phyloP scores from a whole-genome alignment of 768 basidiomycete species.

The Leucogyrophana mollusca region DNA sequence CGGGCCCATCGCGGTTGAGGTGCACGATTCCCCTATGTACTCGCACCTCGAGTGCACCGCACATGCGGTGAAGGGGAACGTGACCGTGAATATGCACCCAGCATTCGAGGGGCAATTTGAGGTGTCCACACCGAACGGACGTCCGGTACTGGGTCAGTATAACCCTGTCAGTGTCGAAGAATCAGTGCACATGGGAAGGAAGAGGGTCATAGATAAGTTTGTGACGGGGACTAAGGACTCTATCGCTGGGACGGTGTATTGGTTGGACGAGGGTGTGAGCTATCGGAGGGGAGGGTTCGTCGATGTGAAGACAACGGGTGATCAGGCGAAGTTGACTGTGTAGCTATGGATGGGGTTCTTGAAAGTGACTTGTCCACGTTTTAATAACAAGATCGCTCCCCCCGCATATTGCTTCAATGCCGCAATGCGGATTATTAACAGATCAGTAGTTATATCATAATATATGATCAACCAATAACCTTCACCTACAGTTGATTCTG shows the following conservation, averaged over 20 bases:
- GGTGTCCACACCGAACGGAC: conserved; percentile 18
- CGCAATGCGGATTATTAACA: too few species aligned
- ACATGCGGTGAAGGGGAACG: conserved; percentile 25
- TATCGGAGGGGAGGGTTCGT: conserved; percentile 14
- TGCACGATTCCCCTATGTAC: conserved; percentile 32
- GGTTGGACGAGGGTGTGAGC: conserved; percentile 22
- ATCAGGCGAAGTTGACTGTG: conserved; percentile 12
- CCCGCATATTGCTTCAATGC: too few species aligned
- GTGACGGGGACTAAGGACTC: conserved; percentile 2
- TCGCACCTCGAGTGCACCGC: conserved; percentile 31
- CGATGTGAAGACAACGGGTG: conserved; percentile 10
- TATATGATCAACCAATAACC: too few species aligned
- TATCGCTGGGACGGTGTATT: conserved; percentile 20
- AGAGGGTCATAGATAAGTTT: conserved; percentile 13
- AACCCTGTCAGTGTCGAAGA: conserved; percentile 24
- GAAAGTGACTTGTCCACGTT: too few species aligned
- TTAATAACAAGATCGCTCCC: too few species aligned
- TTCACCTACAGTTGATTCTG: too few species aligned
- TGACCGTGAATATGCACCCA: conserved; percentile 27
- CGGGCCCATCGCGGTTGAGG: conserved; percentile 25
- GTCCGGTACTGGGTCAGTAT: too few species aligned
- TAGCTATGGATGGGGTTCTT: too few species aligned
- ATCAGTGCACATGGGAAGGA: conserved; percentile 36
- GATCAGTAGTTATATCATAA: too few species aligned
- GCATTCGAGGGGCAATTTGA: conserved; percentile 43